phyloP scores from a whole-genome alignment of 78 protist species.

The Cavenderia fasciculata region DNA sequence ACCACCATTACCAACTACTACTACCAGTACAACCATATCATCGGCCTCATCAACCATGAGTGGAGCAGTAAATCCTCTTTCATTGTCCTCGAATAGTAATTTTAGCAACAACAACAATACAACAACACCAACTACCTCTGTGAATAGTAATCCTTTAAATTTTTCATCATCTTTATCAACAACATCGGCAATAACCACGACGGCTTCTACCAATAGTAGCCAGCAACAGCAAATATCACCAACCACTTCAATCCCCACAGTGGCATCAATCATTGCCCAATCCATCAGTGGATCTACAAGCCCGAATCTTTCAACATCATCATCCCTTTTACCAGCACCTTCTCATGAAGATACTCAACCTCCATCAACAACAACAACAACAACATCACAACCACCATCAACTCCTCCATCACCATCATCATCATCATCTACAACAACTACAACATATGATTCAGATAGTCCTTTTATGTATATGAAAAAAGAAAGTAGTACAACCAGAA shows the following conservation, averaged over 20 bases:
- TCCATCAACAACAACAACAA: neutral
- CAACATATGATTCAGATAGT: neutral
- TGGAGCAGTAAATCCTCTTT: neutral
- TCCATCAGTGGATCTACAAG: neutral
- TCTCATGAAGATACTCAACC: neutral
- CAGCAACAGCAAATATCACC: neutral
- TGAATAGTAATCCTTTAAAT: neutral
- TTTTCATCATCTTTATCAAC: too few relatives aligned
- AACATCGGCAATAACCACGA: neutral
- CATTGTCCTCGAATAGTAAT: neutral
- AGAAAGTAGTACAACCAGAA: too few relatives aligned
- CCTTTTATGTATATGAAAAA: too few relatives aligned
- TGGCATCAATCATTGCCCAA: neutral
- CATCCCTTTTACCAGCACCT: conserved; percentile 10
- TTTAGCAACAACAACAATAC: neutral
- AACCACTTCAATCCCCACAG: neutral
- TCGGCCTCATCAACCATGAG: neutral
- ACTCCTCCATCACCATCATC: neutral
- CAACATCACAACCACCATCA: neutral
- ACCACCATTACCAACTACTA: neutral
- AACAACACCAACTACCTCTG: neutral
- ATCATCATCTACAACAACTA: neutral
- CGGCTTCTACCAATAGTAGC: neutral
- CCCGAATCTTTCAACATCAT: neutral
- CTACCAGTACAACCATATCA: neutral